These are phyloP conservation scores for Penicillium egyptiacum DNA, from an alignment of 495 filamentous ascomycete genomes.

Conservation along the genomic window DNA sequence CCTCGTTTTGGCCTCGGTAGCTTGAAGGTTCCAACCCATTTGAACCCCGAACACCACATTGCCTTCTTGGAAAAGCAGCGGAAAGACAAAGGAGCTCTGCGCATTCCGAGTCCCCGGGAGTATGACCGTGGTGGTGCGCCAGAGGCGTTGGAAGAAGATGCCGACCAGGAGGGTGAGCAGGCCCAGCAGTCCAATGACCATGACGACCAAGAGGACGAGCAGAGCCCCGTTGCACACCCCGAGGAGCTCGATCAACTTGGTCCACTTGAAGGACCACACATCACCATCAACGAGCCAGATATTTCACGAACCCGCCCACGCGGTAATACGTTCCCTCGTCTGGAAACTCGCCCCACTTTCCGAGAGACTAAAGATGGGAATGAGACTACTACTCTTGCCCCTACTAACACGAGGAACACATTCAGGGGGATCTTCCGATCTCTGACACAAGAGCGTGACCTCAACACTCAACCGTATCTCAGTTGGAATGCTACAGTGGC, in stretches of 20 bases:
- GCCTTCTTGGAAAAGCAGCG: slow-evolving; percentile 83
- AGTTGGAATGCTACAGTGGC: slow-evolving; percentile 92
- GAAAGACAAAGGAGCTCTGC: slow-evolving; percentile 69
- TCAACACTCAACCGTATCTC: slow-evolving; percentile 73
- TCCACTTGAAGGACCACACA: slow-evolving; percentile 50
- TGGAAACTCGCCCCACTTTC: slow-evolving; percentile 42
- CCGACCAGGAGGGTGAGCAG: slow-evolving; percentile 31
- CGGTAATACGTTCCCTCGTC: slow-evolving; percentile 41
- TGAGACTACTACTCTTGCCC: slow-evolving; percentile 15
- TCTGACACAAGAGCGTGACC: slow-evolving; percentile 45
- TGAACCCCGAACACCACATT: slow-evolving; percentile 73
- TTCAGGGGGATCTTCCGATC: slow-evolving; percentile 40
- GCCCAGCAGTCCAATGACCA: slow-evolving; percentile 16
- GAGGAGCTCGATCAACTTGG: slow-evolving; percentile 29
- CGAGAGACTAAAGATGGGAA: slow-evolving; percentile 29
- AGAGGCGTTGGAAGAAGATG: slow-evolving; percentile 55
- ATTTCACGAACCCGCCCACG: slow-evolving; percentile 33
- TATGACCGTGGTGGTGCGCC: slow-evolving; percentile 78
- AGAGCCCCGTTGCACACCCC: slow-evolving; percentile 19
- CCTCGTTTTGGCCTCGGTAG: slow-evolving; percentile 29
- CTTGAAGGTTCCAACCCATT: slow-evolving; percentile 50
- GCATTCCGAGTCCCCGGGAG: slow-evolving; percentile 85
- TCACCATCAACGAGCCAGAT: slow-evolving; percentile 64
- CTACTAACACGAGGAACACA: slow-evolving; percentile 33
- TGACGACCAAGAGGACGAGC: not conserved